These are phyloP conservation scores for Fusarium pilosicola DNA, from an alignment of 2,329 filamentous ascomycete genomes.

Conservation along the genomic window DNA sequence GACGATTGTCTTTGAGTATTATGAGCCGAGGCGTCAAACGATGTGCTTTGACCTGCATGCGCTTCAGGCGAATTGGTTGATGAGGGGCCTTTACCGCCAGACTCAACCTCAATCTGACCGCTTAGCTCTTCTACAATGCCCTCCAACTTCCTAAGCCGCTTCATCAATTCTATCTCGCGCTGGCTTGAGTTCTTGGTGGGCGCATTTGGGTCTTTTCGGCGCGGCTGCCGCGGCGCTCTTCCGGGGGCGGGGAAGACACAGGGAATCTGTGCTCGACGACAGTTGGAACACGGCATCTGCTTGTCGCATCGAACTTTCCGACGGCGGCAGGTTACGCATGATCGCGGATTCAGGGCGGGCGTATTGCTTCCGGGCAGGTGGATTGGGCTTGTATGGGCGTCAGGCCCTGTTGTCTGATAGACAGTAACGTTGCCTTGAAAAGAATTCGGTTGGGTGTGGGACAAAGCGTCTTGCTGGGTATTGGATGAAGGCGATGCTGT, in stretches of 20 bases:
- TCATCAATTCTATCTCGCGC: slow-evolving; percentile 75
- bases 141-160: slow-evolving; percentile 76
- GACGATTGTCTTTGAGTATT: slow-evolving; percentile 32
- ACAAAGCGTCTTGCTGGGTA: slow-evolving; percentile 31
- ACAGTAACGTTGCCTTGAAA: slow-evolving; percentile 50
- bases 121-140: slow-evolving; percentile 78
- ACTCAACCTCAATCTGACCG: slow-evolving; percentile 69
- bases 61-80: slow-evolving; percentile 47
- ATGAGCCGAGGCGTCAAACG: slow-evolving; percentile 23
- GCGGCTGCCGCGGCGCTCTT: slow-evolving; percentile 73
- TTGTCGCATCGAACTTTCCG: slow-evolving; percentile 83
- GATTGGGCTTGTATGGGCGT: slow-evolving; percentile 52
- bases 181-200: slow-evolving; percentile 68
- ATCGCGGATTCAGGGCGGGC: slow-evolving; percentile 58
- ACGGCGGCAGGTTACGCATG: slow-evolving; percentile 61
- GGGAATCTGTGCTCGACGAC: slow-evolving; percentile 73
- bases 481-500: slow-evolving; percentile 40
- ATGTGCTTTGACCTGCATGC: slow-evolving; percentile 23
- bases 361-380: slow-evolving; percentile 47
- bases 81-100: slow-evolving; percentile 46
- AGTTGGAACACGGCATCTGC: slow-evolving; percentile 79
- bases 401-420: slow-evolving; percentile 54
- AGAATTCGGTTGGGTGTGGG: slow-evolving; percentile 29
- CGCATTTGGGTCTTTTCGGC: slow-evolving; percentile 72
- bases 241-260: slow-evolving; percentile 81